Evolutionary conservation across 2,329 filamentous ascomycete species (phyloP).

Genomic region (Fusarium miscanthi): DNA sequence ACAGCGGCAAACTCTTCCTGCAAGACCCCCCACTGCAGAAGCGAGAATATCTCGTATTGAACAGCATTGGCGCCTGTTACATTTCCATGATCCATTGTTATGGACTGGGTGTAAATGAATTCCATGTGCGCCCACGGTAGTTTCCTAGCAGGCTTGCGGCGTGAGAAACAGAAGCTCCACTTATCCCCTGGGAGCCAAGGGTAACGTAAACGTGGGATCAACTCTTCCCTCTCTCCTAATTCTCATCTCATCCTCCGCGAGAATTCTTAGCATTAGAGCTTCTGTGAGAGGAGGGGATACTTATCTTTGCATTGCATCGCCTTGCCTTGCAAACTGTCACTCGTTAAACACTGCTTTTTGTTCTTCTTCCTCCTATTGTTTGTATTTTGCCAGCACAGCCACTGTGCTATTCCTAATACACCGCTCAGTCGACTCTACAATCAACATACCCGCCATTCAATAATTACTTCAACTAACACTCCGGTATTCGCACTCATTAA

Average conservation of each 20-base stretch:
- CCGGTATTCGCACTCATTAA: slow-evolving; percentile 37
- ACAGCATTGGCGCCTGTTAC: not conserved
- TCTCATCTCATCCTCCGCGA: slow-evolving; percentile 41
- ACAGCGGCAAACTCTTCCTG: not conserved
- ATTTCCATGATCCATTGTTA: not conserved
- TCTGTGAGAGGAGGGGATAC: slow-evolving; percentile 40
- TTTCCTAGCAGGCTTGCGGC: slow-evolving; percentile 7
- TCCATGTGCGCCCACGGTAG: not conserved
- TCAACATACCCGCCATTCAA: slow-evolving; percentile 16
- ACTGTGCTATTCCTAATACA: slow-evolving; percentile 33
- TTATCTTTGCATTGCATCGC: slow-evolving; percentile 36
- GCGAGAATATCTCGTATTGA: not conserved
- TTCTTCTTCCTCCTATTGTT: slow-evolving; percentile 26
- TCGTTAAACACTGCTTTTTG: slow-evolving; percentile 32
- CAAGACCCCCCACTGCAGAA: not conserved
- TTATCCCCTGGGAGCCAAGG: slow-evolving; percentile 30
- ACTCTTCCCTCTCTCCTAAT: slow-evolving; percentile 37
- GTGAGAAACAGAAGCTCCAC: slow-evolving; percentile 17
- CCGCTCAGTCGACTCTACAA: slow-evolving; percentile 32
- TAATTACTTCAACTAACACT: slow-evolving; percentile 26
- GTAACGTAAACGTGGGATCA: slow-evolving; percentile 6
- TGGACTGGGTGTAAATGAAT: slow-evolving; percentile 3
- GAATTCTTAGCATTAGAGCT: slow-evolving; percentile 36
- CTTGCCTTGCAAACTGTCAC: slow-evolving; percentile 29
- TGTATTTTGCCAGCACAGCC: slow-evolving; percentile 20